Conservation (phyloP, 129 eudicot genomes). For the Centaurea solstitialis region DNA sequence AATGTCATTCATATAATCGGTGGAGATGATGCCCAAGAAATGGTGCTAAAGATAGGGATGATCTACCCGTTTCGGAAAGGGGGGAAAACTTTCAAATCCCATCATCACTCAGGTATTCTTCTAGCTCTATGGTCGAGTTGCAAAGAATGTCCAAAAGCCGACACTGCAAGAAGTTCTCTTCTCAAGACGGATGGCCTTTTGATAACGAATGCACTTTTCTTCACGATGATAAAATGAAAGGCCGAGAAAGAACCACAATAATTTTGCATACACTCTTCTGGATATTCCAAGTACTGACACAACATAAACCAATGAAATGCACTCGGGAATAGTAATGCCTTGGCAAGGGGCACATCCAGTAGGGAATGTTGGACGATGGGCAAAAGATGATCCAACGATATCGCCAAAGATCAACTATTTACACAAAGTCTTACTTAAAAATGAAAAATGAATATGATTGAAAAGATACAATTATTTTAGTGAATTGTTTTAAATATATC, state of each 20-base stretch:
- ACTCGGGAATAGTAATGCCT: too few relatives aligned
- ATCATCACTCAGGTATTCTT: slow-evolving; percentile 43
- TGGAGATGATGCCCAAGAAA: slow-evolving; percentile 32
- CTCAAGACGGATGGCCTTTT: slow-evolving; percentile 78
- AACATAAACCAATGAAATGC: too few relatives aligned
- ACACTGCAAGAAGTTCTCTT: slow-evolving; percentile 68
- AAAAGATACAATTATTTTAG: too few relatives aligned
- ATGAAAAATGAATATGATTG: too few relatives aligned
- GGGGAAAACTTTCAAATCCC: slow-evolving; percentile 69
- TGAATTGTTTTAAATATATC: too few relatives aligned
- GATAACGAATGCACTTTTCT: slow-evolving; percentile 72
- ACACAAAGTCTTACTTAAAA: too few relatives aligned
- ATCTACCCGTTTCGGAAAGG: slow-evolving; percentile 55
- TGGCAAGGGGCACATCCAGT: too few relatives aligned
- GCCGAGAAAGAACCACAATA: slow-evolving; percentile 71
- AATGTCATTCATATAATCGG: slow-evolving; percentile 55
- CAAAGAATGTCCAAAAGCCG: slow-evolving; percentile 60
- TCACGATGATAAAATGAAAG: slow-evolving; percentile 68
- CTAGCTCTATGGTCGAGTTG: slow-evolving; percentile 38
- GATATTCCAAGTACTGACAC: too few relatives aligned
- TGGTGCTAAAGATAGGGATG: slow-evolving; percentile 49
- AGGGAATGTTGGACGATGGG: too few relatives aligned
- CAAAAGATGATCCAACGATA: too few relatives aligned
- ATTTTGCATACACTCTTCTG: too few relatives aligned
- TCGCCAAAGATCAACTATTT: too few relatives aligned